Evolutionary conservation across 257 asterid genomes (phyloP), one percentile per base, ranked within the genome.

Genomic region (Solanum sitiens): DNA sequence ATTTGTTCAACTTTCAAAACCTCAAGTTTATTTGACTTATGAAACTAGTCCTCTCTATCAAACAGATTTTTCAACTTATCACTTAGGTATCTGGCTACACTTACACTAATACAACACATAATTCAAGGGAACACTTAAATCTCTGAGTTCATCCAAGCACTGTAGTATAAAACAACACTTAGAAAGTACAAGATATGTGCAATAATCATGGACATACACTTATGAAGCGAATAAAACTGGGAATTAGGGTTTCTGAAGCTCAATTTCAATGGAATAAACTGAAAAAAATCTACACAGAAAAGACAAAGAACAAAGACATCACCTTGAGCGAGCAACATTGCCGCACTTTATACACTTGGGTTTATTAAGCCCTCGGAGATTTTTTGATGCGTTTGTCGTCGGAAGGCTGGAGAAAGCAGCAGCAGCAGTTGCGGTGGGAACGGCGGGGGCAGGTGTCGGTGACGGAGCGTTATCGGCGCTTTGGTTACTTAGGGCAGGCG

Each of bases 241-340:
- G 37, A 86, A 37, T 42, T 27, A 40, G 30, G 37, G 20, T 86
- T 86, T 45, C 67, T 79, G 8, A 45, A 79, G 65, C 85, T 16
- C 42, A 80, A 80, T 80, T 79, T 9, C 44, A 47, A 79, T 47
- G 6, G 15, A 45, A 80, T 47, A n/a, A 35, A 74, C 5, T 23
- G 23, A 61, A 37, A 35, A 15, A 65, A 47, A 30, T 53, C 30
- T 11, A 70, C 30, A 70, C 40, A 32, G 23, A 27, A 6, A 65
- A 15, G 87, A 30, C 79, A 39, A 15, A 40, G 11, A 40, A 56
- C 44, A 45, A 76, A 30, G 8, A 33, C 27, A 42, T 71, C 88
- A 97, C 99, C 99, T 94, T 87, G 99, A 95, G 82, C 99, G 99
- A 87, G 99, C 99, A 87, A 97, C 98, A 91, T 97, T 97, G 84